Evolutionary conservation across 805 yeast genomes (phyloP).

Genomic region (Saturnispora sekii): DNA sequence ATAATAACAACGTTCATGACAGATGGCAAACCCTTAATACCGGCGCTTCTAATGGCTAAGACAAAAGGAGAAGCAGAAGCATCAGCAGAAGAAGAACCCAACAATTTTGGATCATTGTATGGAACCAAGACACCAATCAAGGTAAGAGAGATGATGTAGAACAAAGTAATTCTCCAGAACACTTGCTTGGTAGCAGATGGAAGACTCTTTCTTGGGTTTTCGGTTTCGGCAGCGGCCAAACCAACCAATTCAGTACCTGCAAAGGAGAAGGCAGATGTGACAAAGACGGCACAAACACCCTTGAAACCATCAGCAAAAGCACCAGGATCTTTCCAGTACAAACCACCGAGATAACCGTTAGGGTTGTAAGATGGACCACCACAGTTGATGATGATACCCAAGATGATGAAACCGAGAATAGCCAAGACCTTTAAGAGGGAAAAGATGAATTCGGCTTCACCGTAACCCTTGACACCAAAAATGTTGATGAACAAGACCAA

Average conservation of each 20-base stretch:
- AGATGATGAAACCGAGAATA: constrained; percentile 47
- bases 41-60: constrained; percentile 52
- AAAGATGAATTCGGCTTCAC: constrained; percentile 57
- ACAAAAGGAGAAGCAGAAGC: constrained; percentile 68
- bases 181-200: constrained; percentile 60
- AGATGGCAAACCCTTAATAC: constrained; percentile 54
- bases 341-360: constrained; percentile 46
- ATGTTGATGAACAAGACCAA: constrained; percentile 43
- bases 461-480: constrained; percentile 57
- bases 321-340: constrained; percentile 53
- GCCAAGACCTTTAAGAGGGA: constrained; percentile 47
- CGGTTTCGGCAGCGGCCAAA: constrained; percentile 58
- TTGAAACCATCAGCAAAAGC: constrained; percentile 45
- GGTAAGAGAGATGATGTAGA: constrained; percentile 45
- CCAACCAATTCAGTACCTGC: constrained; percentile 62
- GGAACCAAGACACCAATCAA: constrained; percentile 57
- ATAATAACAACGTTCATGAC: constrained; percentile 65
- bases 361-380: constrained; percentile 54
- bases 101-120: constrained; percentile 36
- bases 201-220: constrained; percentile 49
- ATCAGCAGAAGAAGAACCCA: constrained; percentile 40
- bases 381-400: constrained; percentile 43
- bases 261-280: constrained; percentile 53
- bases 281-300: constrained; percentile 55
- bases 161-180: constrained; percentile 51